Evolutionary conservation across 1,139 yeast species (phyloP).

Genomic region (Zygoascus hellenicus): DNA sequence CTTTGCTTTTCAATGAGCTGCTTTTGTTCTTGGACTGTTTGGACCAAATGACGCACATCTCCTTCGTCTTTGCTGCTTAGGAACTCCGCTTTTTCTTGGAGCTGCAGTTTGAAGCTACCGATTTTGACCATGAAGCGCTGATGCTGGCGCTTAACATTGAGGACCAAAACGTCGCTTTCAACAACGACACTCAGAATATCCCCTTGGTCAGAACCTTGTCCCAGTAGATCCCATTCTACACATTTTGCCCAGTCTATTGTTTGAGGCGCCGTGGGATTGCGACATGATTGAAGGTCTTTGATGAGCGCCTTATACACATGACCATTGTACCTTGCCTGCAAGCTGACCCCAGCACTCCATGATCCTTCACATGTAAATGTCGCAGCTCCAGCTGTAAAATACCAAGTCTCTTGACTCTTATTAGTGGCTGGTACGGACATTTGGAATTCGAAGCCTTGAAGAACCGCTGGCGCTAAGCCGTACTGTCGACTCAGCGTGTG

Average conservation of each 20-base stretch:
- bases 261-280: constrained; percentile 1
- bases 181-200: neutral
- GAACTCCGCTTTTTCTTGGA: too few species aligned
- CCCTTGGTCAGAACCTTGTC: neutral
- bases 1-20: neutral
- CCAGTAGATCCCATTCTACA: constrained; percentile 4
- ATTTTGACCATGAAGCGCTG: neutral
- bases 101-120: neutral
- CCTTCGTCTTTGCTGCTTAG: too few species aligned
- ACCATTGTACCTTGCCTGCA: constrained; percentile 1
- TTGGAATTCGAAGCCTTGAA: neutral
- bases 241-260: neutral
- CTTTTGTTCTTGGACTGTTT: neutral
- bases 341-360: neutral
- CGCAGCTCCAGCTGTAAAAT: neutral
- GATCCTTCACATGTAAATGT: neutral
- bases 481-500: too few species aligned
- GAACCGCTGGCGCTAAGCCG: neutral
- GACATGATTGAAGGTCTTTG: neutral
- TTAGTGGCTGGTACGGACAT: too few species aligned
- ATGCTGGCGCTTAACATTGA: neutral
- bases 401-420: neutral
- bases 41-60: neutral
- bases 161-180: neutral
- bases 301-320: neutral